Conservation (phyloP, 2,329 filamentous ascomycete genomes). For the Claviceps paspali region DNA sequence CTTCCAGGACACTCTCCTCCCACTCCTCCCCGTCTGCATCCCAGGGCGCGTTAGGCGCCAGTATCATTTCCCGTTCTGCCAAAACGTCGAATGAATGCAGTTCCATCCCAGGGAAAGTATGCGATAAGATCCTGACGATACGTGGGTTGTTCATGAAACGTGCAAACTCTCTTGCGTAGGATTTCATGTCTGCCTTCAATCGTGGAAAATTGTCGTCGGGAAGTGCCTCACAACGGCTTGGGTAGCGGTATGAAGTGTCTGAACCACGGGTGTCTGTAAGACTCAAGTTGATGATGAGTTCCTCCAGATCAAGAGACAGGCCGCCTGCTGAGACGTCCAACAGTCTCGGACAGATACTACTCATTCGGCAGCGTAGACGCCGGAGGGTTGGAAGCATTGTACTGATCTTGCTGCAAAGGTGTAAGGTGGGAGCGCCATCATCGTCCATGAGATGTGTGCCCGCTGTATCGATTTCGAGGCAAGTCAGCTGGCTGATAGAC, state of each 20-base stretch:
- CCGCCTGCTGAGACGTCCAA: slow-evolving; percentile 1
- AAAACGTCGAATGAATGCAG: slow-evolving; percentile 5
- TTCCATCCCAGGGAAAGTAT: slow-evolving; percentile 5
- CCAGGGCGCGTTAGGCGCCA: slow-evolving; percentile 2
- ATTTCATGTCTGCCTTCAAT: slow-evolving; percentile 6
- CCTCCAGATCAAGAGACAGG: slow-evolving; percentile 1
- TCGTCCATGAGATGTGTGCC: slow-evolving; percentile 2
- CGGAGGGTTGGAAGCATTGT: slow-evolving; percentile 4
- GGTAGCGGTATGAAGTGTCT: too few species aligned
- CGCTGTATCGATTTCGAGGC: slow-evolving; percentile 6
- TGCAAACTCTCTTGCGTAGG: slow-evolving; percentile 3
- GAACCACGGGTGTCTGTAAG: slow-evolving; percentile 5
- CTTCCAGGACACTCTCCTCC: neutral
- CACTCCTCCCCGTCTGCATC: slow-evolving; percentile 6
- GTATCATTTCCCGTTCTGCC: slow-evolving; percentile 4
- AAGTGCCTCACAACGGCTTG: neutral
- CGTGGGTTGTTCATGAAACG: slow-evolving; percentile 3
- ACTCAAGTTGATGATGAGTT: slow-evolving; percentile 6
- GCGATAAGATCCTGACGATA: slow-evolving; percentile 6
- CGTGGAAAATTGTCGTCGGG: slow-evolving; percentile 1
- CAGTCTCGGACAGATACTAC: slow-evolving; percentile 4
- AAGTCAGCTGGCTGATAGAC: slow-evolving; percentile 4
- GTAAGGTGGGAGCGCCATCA: neutral
- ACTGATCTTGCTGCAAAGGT: slow-evolving; percentile 4
- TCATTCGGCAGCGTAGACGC: slow-evolving; percentile 6